Evolutionary conservation across 768 basidiomycete genomes (phyloP), one percentile per base, ranked within the genome.

Genomic region (Boletus fagicola): DNA sequence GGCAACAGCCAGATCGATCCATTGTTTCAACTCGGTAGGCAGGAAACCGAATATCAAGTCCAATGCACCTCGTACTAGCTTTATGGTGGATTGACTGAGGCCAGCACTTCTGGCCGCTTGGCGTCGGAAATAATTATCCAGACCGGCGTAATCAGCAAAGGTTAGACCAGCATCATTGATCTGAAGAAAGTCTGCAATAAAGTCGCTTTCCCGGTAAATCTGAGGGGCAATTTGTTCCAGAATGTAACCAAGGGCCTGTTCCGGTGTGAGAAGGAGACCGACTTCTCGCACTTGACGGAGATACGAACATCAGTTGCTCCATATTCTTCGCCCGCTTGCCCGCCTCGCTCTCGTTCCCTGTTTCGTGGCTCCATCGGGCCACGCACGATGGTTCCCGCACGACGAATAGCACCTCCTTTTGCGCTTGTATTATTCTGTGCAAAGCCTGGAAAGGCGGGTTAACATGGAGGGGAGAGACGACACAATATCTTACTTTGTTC

Each of bases 11-110:
- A 71, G 78, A 62, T 98, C 95, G 15, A 94, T 76, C 93, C 93
- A 98, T 24, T 77, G 75, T 72, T 89, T 92, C 58, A 98, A 56
- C 68, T 96, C 94, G 1, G 79, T 77, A 3, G 88, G 87, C 18
- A 98, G 75, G 76, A 96, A 98, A 9, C 94, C 94, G 70, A 98
- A 98, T 51, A 98, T 94, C 51, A 96, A 75, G 62, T 98, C 96
- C 89, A 98, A 85, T 30, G 94, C 92, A 3, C 87, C 87, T 20
- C 92, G 84, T 31, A 94, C 82, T 10, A 95, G 81, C 74, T 95
- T 94, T 57, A 77, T 68, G 28, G 93, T 94, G 8, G 83, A 74
- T 53, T 80, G 79, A 57, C 83, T 85, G 44, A 95, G 78, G 30
- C 85, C 83, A 28, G 79, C 80, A 50, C 83, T 77, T 28, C 91